Conservation (phyloP, 1,284 basidiomycete genomes). For the Pseudomicrostroma phylloplanum region DNA sequence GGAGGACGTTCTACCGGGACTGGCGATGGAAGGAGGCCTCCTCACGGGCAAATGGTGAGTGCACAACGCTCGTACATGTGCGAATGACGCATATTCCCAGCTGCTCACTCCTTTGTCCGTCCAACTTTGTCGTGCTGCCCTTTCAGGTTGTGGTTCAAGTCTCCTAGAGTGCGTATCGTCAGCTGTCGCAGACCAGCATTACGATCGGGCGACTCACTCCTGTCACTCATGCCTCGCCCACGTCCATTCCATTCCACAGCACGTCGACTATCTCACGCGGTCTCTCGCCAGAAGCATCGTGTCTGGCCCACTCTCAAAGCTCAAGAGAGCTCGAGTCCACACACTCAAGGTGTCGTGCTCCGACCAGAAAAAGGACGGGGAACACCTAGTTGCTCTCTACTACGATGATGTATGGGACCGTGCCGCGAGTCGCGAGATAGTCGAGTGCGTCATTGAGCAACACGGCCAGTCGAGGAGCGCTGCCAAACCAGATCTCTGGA, state of each 20-base stretch:
- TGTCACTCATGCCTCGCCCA: too few species aligned
- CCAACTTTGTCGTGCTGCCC: too few species aligned
- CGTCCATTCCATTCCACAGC: too few species aligned
- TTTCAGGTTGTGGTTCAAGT: too few species aligned
- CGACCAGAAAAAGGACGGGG: background rate
- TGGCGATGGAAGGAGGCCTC: background rate
- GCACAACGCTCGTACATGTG: background rate
- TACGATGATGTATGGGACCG: conserved; percentile 4
- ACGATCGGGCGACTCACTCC: too few species aligned
- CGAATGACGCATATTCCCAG: too few species aligned
- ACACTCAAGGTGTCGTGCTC: background rate
- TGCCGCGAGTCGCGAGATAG: background rate
- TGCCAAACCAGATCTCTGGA: too few species aligned
- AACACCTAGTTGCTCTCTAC: background rate
- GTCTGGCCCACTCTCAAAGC: background rate
- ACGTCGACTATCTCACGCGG: background rate
- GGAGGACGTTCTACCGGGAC: background rate
- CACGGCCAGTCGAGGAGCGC: too few species aligned
- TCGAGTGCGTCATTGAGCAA: too few species aligned
- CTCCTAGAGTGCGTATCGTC: too few species aligned
- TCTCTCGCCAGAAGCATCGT: conserved; percentile 3
- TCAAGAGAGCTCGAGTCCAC: background rate
- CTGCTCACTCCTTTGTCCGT: too few species aligned
- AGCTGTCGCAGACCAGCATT: too few species aligned
- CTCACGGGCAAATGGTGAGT: conserved; percentile 2